Evolutionary conservation across 495 filamentous ascomycete genomes (phyloP), one percentile per base, ranked within the genome.

Genomic region (Choiromyces venosus): DNA sequence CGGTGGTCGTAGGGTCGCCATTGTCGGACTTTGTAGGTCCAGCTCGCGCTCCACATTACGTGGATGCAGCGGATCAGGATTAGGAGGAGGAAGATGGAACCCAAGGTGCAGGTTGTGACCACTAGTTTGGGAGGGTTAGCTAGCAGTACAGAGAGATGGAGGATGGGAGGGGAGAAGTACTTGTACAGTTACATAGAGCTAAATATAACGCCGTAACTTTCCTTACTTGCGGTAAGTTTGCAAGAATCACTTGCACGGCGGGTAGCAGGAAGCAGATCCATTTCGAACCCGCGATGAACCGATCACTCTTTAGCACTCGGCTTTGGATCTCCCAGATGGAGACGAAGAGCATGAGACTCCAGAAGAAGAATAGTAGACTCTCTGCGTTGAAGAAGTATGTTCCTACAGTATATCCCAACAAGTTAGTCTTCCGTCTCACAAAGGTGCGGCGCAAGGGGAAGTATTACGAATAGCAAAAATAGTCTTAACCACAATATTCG

Each of bases 341-440:
- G 25, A 76, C 36, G 66, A 75, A 79, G 2, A 79, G 70, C 69
- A 79, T 75, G 0, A 79, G 33, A 42, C 77, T 79, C 77, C 77
- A 79, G 42, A 79, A 79, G 44, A 79, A 76, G 76, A 79, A 79
- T 6, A 79, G 65, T 25, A 79, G 56, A 37, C 77, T 79, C 69
- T 73, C 72, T 5, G 73, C 76, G 36, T 79, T 79, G 65, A 79
- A 79, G 66, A 79, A 79, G 56, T 79, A 79, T 29, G 72, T 40
- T 33, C 77, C 77, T 79, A 37, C 4, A 71, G 37, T n/a, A 69
- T 6, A 19, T 68, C 33, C 35, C 46, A 35, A 21, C n/a, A 42
- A 10, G 36, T 77, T 25, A 78, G 74, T 6, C 52, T 37, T 61
- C 68, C 21, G 14, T 42, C n/a, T 37, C 39, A 8, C 12, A 4